Conservation (phyloP, 2,329 filamentous ascomycete genomes). For the Neonectria hederae region DNA sequence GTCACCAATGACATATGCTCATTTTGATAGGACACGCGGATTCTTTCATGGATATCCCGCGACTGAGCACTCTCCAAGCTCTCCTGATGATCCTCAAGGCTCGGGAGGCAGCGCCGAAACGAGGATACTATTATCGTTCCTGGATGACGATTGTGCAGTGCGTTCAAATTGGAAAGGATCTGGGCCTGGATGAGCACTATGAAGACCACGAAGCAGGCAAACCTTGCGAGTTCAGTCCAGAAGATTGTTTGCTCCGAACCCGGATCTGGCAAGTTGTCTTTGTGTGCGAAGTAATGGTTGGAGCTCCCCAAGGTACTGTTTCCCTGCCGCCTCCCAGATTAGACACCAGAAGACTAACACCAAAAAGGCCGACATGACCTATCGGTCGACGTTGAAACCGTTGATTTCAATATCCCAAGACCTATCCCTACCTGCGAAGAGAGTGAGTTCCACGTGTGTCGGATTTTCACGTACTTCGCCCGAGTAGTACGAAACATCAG, state of each 20-base stretch:
- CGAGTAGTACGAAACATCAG: slow-evolving; percentile 81
- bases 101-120: slow-evolving; percentile 88
- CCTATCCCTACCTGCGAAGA: slow-evolving; percentile 75
- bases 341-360: slow-evolving; percentile 22
- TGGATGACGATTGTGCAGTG: slow-evolving; percentile 97
- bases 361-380: slow-evolving; percentile 79
- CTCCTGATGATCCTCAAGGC: slow-evolving; percentile 89
- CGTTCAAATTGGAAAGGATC: slow-evolving; percentile 90
- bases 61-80: slow-evolving; percentile 91
- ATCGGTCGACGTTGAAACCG: slow-evolving; percentile 75
- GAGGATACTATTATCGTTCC: slow-evolving; percentile 95
- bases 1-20: slow-evolving; percentile 27
- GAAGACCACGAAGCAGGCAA: slow-evolving; percentile 78
- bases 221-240: slow-evolving; percentile 72
- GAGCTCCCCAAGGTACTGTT: slow-evolving; percentile 83
- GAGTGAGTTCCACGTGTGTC: slow-evolving; percentile 78
- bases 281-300: slow-evolving; percentile 89
- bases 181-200: slow-evolving; percentile 88
- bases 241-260: slow-evolving; percentile 85
- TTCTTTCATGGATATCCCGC: slow-evolving; percentile 91
- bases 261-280: slow-evolving; percentile 92
- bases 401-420: slow-evolving; percentile 76
- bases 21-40: slow-evolving; percentile 78
- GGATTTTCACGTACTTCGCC: slow-evolving; percentile 85
- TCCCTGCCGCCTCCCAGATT: not conserved